Evolutionary conservation across 441 rosid species (phyloP).

Genomic region (Euphorbia schlechtendalii): DNA sequence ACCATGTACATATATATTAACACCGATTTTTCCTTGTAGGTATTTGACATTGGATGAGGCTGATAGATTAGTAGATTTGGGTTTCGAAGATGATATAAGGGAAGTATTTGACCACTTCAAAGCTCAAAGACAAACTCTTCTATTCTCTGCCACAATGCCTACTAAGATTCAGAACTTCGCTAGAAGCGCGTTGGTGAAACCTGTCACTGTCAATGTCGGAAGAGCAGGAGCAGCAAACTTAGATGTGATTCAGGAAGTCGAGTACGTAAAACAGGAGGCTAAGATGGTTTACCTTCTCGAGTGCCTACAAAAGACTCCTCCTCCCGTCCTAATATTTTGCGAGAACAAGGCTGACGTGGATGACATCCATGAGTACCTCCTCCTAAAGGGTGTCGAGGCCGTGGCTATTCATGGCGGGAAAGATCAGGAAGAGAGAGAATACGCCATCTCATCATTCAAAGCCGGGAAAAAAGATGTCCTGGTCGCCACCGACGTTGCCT

Average conservation of each 20-base stretch:
- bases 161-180: slow-evolving; percentile 85
- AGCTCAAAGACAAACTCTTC: slow-evolving; percentile 86
- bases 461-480: slow-evolving; percentile 81
- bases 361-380: slow-evolving; percentile 47
- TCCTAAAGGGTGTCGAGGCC: slow-evolving; percentile 89
- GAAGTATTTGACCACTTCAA: slow-evolving; percentile 92
- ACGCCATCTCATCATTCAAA: slow-evolving; percentile 80
- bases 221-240: slow-evolving; percentile 98
- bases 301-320: slow-evolving; percentile 91
- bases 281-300: slow-evolving; percentile 95
- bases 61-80: slow-evolving; percentile 87
- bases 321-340: slow-evolving; percentile 58
- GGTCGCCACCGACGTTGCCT: slow-evolving; percentile 93
- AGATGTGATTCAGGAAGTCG: slow-evolving; percentile 93
- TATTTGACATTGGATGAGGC: slow-evolving; percentile 93
- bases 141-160: slow-evolving; percentile 96
- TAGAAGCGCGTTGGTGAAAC: too few relatives aligned
- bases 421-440: slow-evolving; percentile 92
- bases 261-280: slow-evolving; percentile 93
- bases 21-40: slow-evolving; percentile 34
- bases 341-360: slow-evolving; percentile 72
- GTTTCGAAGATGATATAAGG: slow-evolving; percentile 92
- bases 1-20: neutral
- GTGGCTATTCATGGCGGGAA: slow-evolving; percentile 92
- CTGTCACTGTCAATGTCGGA: slow-evolving; percentile 80